A percentile compares a stretch with the other conserved stretches of the same genome.
Conservation (phyloP, 2,329 filamentous ascomycete genomes). For the Aspergillus tamarii region DNA sequence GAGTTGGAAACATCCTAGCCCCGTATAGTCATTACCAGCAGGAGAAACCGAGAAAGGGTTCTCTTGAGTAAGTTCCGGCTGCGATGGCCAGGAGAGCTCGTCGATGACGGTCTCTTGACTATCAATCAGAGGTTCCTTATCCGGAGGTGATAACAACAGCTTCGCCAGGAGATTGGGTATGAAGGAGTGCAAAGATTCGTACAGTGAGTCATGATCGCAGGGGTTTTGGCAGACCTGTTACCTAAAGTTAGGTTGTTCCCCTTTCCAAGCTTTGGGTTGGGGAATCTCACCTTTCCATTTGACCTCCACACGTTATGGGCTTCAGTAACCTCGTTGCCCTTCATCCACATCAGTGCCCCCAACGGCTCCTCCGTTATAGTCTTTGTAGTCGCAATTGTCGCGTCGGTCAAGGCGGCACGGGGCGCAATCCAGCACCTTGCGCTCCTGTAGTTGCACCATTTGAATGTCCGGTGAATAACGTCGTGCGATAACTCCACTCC, state of each 20-base stretch:
- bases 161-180: conserved; percentile 12
- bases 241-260: not conserved
- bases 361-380: conserved; percentile 39
- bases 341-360: conserved; percentile 52
- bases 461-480: conserved; percentile 46
- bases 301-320: conserved; percentile 38
- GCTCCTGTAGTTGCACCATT: conserved; percentile 54
- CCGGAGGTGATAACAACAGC: conserved; percentile 10
- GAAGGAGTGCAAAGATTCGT: conserved; percentile 12
- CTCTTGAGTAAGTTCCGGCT: conserved; percentile 31
- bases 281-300: conserved; percentile 16
- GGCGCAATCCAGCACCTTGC: conserved; percentile 49
- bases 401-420: conserved; percentile 40
- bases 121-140: conserved; percentile 34
- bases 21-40: conserved; percentile 40
- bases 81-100: conserved; percentile 37
- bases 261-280: too few species aligned
- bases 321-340: conserved; percentile 46
- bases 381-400: conserved; percentile 33
- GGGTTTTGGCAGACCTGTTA: conserved; percentile 2
- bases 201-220: conserved; percentile 6
- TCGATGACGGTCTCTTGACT: conserved; percentile 19
- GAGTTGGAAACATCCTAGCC: conserved; percentile 52
- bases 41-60: conserved; percentile 44
- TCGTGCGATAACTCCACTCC: conserved; percentile 44